These are phyloP conservation scores for Solanum bulbocastanum DNA, from an alignment of 257 asterid species.

Conservation along the genomic window DNA sequence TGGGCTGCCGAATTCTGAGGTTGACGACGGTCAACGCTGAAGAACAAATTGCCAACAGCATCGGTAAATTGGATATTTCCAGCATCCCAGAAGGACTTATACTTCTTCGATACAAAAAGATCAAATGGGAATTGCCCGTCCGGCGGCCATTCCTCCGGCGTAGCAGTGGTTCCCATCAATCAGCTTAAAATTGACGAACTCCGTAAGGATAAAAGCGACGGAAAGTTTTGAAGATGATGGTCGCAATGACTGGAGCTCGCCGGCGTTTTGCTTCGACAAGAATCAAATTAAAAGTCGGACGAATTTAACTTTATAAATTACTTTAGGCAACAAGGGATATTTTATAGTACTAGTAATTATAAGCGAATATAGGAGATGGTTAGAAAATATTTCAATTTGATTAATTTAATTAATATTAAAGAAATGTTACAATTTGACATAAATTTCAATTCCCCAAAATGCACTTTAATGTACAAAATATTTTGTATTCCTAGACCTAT, in stretches of 20 bases:
- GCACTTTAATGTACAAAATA: background rate
- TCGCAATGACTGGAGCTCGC: background rate
- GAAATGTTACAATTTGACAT: background rate
- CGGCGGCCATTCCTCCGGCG: slow-evolving; percentile 10
- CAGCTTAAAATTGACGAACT: background rate
- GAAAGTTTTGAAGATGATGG: background rate
- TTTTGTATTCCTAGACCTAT: no score
- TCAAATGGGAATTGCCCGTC: slow-evolving; percentile 46
- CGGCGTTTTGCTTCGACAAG: background rate
- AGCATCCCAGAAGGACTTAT: slow-evolving; percentile 12
- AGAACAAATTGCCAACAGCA: slow-evolving; percentile 50
- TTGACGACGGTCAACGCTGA: slow-evolving; percentile 33
- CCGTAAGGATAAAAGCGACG: background rate
- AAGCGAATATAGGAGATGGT: background rate
- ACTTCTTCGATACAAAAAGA: slow-evolving; percentile 66
- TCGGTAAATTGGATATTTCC: slow-evolving; percentile 48
- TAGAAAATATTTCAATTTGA: background rate
- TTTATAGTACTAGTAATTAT: background rate
- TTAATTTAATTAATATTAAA: background rate
- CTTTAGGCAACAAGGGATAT: background rate
- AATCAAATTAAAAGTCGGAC: background rate
- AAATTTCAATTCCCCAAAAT: background rate
- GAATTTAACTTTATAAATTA: background rate
- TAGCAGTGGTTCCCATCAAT: slow-evolving; percentile 18
- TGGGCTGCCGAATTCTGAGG: slow-evolving; percentile 6